phyloP scores from a whole-genome alignment of 495 filamentous ascomycete species.

The Podospora australis region DNA sequence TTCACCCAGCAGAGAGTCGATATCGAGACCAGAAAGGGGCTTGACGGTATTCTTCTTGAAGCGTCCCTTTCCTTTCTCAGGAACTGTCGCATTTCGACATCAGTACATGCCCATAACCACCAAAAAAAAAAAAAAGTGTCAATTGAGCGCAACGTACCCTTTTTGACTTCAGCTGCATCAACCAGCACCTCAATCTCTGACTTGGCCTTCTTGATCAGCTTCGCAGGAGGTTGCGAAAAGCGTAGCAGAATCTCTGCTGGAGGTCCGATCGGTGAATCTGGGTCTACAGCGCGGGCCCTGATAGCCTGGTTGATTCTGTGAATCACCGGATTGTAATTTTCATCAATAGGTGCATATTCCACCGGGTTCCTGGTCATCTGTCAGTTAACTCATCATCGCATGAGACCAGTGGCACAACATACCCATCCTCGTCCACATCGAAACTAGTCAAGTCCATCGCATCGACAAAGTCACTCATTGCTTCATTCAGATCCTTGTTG shows the following conservation, averaged over 20 bases:
- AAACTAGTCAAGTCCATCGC: conserved; percentile 77
- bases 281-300: conserved; percentile 70
- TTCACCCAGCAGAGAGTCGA: conserved; percentile 65
- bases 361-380: conserved; percentile 46
- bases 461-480: conserved; percentile 89
- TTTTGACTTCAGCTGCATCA: conserved; percentile 73
- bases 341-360: conserved; percentile 74
- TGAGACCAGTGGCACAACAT: conserved; percentile 13
- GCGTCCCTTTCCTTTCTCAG: conserved; percentile 74
- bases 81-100: conserved; percentile 52
- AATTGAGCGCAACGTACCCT: conserved; percentile 45
- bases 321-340: conserved; percentile 84
- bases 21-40: conserved; percentile 86
- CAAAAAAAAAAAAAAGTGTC: not conserved
- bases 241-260: conserved; percentile 62
- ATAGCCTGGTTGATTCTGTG: conserved; percentile 85
- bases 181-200: conserved; percentile 59
- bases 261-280: conserved; percentile 59
- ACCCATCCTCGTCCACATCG: conserved; percentile 63
- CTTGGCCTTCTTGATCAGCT: conserved; percentile 51
- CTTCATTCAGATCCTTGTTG: conserved; percentile 58
- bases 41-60: conserved; percentile 63
- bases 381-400: conserved; percentile 27
- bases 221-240: conserved; percentile 67
- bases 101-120: conserved; percentile 48